These are phyloP conservation scores for Mayamaea pseudoterrestris DNA, from an alignment of 108 stramenopile species.

Conservation along the genomic window DNA sequence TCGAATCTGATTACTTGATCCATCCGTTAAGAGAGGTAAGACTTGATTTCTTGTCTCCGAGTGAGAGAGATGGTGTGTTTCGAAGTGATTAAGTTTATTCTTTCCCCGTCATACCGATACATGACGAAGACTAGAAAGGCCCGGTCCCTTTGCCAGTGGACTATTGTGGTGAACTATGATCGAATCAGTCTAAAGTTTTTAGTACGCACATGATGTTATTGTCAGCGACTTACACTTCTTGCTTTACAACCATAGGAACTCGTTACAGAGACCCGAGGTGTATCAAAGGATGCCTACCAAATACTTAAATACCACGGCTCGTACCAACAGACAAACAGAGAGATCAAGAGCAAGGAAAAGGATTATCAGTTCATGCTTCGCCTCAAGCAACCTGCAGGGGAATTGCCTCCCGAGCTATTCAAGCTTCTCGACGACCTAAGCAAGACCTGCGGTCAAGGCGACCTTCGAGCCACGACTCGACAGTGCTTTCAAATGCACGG, in stretches of 20 bases:
- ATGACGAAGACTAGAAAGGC: conserved; percentile 71
- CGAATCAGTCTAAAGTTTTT: conserved; percentile 24
- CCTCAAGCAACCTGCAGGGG: conserved; percentile 96
- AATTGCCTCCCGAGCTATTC: conserved; percentile 85
- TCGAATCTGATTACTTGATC: conserved; percentile 44
- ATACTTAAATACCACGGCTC: conserved; percentile 97
- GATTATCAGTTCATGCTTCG: conserved; percentile 98
- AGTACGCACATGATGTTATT: not conserved
- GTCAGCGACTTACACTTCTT: not conserved
- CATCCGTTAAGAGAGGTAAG: conserved; percentile 58
- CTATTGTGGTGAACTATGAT: conserved; percentile 82
- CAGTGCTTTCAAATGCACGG: conserved; percentile 99
- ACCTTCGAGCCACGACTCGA: conserved; percentile 92
- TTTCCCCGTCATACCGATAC: conserved; percentile 89
- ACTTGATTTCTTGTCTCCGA: not conserved
- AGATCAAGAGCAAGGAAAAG: conserved; percentile 63
- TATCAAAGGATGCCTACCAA: conserved; percentile 82
- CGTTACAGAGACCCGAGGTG: conserved; percentile 58
- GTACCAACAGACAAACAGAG: conserved; percentile 95
- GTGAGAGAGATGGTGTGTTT: not conserved
- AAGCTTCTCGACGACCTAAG: conserved; percentile 83
- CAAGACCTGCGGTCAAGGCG: conserved; percentile 83
- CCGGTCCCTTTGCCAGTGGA: conserved; percentile 85
- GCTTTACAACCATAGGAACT: conserved; percentile 28
- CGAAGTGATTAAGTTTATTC: conserved; percentile 80